Conservation (phyloP, 116 monocot genomes). For the Iris pallida region DNA sequence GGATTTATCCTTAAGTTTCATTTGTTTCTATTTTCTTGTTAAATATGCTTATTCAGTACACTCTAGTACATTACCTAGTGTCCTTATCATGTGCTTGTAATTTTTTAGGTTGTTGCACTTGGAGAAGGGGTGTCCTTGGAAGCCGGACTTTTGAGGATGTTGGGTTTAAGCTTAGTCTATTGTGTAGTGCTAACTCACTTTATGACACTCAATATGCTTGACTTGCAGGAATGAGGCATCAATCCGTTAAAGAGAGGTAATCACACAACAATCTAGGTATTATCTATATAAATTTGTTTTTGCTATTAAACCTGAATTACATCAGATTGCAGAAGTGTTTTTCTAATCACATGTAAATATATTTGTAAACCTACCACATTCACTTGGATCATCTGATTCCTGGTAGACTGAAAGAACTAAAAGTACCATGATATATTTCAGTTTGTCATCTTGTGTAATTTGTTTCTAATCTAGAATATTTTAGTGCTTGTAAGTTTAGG, state of each 20-base stretch:
- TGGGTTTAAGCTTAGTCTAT: not conserved
- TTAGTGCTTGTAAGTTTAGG: too few relatives aligned
- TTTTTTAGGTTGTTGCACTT: conserved; percentile 59
- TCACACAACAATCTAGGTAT: not conserved
- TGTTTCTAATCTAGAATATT: too few relatives aligned
- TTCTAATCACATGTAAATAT: too few relatives aligned
- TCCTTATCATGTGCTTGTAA: too few relatives aligned
- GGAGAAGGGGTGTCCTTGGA: conserved; percentile 56
- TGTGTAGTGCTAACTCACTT: not conserved
- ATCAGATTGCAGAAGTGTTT: too few relatives aligned
- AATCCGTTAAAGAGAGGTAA: conserved; percentile 87
- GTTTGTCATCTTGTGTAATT: too few relatives aligned
- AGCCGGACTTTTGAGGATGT: conserved; percentile 33
- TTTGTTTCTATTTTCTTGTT: not conserved
- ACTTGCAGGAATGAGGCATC: conserved; percentile 88
- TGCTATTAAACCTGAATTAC: too few relatives aligned
- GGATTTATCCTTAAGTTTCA: not conserved
- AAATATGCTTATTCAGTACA: not conserved
- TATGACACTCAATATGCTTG: conserved; percentile 3
- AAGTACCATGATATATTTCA: too few relatives aligned
- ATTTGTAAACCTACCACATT: too few relatives aligned
- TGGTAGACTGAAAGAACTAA: too few relatives aligned
- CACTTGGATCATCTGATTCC: too few relatives aligned
- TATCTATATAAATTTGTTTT: too few relatives aligned
- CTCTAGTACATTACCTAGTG: not conserved